phyloP scores from a whole-genome alignment of 371 early-diverging fungal genomes.

The Mucor racemosus region DNA sequence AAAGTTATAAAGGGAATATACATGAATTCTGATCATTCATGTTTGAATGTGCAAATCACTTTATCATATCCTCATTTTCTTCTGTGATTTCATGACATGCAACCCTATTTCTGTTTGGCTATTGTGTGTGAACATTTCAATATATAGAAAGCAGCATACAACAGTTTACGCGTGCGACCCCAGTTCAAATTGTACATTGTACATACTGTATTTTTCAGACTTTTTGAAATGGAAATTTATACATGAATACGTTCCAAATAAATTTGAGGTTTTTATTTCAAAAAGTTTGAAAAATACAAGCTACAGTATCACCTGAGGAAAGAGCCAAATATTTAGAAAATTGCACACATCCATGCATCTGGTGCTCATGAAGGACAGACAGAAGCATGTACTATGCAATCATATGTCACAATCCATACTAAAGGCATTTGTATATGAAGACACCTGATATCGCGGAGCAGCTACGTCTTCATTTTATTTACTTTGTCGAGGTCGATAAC shows the following conservation, averaged over 20 bases:
- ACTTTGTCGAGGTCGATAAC: conserved; percentile 76
- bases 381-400: conserved; percentile 30
- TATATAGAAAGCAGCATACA: background rate
- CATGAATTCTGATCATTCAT: too few relatives aligned
- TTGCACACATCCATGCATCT: conserved; percentile 60
- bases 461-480: conserved; percentile 85
- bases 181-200: background rate
- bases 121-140: background rate
- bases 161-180: background rate
- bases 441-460: conserved; percentile 74
- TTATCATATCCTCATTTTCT: background rate
- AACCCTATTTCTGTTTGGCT: background rate
- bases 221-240: too few relatives aligned
- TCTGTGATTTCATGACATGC: background rate
- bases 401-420: background rate
- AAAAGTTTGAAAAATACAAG: too few relatives aligned
- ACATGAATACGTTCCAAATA: too few relatives aligned
- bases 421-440: too few relatives aligned
- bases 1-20: too few relatives aligned
- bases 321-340: conserved; percentile 73
- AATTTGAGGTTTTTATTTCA: too few relatives aligned
- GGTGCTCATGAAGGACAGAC: conserved; percentile 80
- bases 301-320: conserved; percentile 73
- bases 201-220: too few relatives aligned
- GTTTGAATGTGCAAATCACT: too few relatives aligned